These are phyloP conservation scores for Aurantiochytrium sp. DNA, from an alignment of 108 stramenopile genomes.

Conservation along the genomic window DNA sequence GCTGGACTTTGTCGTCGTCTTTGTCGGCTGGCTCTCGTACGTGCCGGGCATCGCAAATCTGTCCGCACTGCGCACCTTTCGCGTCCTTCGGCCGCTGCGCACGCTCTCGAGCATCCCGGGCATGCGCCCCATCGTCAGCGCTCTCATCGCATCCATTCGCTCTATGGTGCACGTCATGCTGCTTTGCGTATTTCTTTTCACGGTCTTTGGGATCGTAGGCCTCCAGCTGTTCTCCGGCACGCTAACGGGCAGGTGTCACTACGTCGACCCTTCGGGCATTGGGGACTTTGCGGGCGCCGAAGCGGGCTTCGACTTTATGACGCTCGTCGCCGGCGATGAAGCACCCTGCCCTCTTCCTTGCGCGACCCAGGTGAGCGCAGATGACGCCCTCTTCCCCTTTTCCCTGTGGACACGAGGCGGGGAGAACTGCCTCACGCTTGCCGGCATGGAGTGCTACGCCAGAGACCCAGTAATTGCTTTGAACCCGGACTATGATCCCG, in stretches of 20 bases:
- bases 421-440: not conserved
- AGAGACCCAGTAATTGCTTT: not conserved
- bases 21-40: conserved; percentile 37
- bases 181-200: conserved; percentile 56
- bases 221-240: conserved; percentile 60
- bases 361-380: not conserved
- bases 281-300: conserved; percentile 32
- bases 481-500: not conserved
- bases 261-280: conserved; percentile 35
- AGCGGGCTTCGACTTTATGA: conserved; percentile 41
- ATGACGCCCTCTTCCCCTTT: not conserved
- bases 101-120: conserved; percentile 62
- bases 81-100: conserved; percentile 65
- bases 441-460: not conserved
- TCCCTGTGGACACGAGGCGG: not conserved
- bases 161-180: conserved; percentile 64
- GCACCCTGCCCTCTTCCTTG: conserved; percentile 13
- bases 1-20: conserved; percentile 61
- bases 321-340: conserved; percentile 10
- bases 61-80: conserved; percentile 54
- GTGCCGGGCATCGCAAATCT: conserved; percentile 62
- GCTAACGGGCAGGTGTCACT: conserved; percentile 56
- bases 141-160: conserved; percentile 53
- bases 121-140: conserved; percentile 57
- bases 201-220: conserved; percentile 67